Evolutionary conservation across 2,329 filamentous ascomycete genomes (phyloP).

Genomic region (Gremmenia infestans): DNA sequence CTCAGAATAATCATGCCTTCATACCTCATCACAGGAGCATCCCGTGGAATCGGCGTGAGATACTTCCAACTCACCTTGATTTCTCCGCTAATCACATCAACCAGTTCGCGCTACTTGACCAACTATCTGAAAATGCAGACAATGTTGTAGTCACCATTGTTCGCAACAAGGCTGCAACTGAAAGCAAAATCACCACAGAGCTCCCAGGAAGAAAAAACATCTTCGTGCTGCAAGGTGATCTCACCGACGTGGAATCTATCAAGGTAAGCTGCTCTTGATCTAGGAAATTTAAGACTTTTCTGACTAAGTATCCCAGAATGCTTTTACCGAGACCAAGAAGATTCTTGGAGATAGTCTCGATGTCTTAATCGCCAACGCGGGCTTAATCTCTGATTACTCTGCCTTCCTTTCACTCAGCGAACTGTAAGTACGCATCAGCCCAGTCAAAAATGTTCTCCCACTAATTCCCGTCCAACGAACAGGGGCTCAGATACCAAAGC

Average conservation of each 20-base stretch:
- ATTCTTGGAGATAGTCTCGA: neutral
- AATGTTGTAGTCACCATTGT: neutral
- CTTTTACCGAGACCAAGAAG: neutral
- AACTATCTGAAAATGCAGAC: neutral
- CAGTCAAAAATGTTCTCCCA: neutral
- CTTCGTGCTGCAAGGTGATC: neutral
- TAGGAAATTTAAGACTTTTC: neutral
- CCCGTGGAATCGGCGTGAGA: neutral
- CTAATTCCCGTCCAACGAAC: neutral
- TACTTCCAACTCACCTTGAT: neutral
- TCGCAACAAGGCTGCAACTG: neutral
- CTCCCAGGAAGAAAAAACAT: neutral
- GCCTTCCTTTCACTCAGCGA: neutral
- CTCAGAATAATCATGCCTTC: neutral
- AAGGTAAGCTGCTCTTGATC: neutral
- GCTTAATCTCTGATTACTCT: neutral
- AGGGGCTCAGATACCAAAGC: neutral
- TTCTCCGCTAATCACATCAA: neutral
- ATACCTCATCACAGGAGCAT: neutral
- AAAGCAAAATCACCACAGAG: neutral
- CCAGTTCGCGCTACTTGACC: neutral
- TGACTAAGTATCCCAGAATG: neutral
- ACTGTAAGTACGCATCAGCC: neutral
- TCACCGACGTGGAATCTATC: neutral
- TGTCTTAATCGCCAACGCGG: neutral